Evolutionary conservation across 768 basidiomycete genomes (phyloP).

Genomic region (Russula lepida): DNA sequence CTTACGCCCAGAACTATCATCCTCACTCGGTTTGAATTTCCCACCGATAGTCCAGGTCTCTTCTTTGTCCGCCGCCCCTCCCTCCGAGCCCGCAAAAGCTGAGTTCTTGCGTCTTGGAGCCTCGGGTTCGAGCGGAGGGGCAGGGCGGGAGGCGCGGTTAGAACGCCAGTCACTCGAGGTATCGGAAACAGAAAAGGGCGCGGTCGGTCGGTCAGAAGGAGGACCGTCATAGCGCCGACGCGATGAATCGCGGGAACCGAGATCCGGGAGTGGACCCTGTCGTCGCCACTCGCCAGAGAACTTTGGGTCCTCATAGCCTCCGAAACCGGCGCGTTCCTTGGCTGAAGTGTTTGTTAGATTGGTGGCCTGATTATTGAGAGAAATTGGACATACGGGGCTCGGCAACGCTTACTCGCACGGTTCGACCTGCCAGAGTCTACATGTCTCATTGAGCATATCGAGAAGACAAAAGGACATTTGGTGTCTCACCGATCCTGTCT

Average conservation of each 20-base stretch:
- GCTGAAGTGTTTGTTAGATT: constrained; percentile 36
- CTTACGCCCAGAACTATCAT: constrained; percentile 22
- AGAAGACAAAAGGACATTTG: background rate
- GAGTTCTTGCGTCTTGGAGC: constrained; percentile 48
- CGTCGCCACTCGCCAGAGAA: constrained; percentile 82
- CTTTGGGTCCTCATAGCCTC: constrained; percentile 58
- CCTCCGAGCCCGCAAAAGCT: constrained; percentile 40
- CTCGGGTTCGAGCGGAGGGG: constrained; percentile 37
- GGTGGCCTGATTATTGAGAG: background rate
- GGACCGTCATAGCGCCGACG: constrained; percentile 61
- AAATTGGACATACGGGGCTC: constrained; percentile 71
- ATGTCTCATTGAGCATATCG: background rate
- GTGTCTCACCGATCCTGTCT: constrained; percentile 55
- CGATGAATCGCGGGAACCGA: constrained; percentile 51
- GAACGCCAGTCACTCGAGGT: constrained; percentile 66
- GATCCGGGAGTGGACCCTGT: constrained; percentile 74
- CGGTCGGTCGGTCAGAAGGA: constrained; percentile 33
- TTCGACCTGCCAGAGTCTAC: constrained; percentile 68
- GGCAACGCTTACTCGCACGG: constrained; percentile 86
- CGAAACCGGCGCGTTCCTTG: constrained; percentile 63
- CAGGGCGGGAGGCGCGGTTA: constrained; percentile 30
- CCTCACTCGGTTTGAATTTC: constrained; percentile 55
- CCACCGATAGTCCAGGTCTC: constrained; percentile 70
- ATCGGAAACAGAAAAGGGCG: constrained; percentile 49
- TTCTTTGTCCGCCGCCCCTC: constrained; percentile 62